A percentile compares a stretch with the other conserved stretches of the same genome.
These are phyloP conservation scores for Monilinia vaccinii-corymbosi DNA, from an alignment of 2,329 filamentous ascomycete species.

Conservation along the genomic window DNA sequence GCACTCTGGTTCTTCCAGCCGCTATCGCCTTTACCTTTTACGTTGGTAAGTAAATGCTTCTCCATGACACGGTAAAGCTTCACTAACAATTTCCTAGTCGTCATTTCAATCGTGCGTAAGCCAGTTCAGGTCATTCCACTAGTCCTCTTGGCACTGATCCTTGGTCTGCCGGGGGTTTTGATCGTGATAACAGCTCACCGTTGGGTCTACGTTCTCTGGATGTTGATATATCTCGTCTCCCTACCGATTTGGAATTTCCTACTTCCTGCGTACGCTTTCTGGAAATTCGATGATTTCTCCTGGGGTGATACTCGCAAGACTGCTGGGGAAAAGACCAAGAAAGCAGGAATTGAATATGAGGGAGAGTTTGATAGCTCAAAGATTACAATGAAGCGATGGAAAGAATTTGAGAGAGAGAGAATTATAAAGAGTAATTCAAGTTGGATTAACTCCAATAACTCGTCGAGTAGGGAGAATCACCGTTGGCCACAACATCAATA, in stretches of 20 bases:
- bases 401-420: conserved; percentile 78
- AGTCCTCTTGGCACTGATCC: conserved; percentile 77
- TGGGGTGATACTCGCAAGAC: conserved; percentile 99
- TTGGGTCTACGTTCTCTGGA: conserved; percentile 88
- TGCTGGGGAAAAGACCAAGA: conserved; percentile 79
- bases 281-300: conserved; percentile 99
- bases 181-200: conserved; percentile 92
- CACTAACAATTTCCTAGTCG: conserved; percentile 43
- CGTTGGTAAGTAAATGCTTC: conserved; percentile 56
- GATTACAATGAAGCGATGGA: conserved; percentile 99
- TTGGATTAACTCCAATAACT: conserved; percentile 13
- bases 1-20: conserved; percentile 87
- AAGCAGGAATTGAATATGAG: conserved; percentile 76
- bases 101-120: conserved; percentile 71
- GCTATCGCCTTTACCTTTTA: conserved; percentile 97
- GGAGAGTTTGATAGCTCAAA: conserved; percentile 97
- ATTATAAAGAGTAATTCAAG: conserved; percentile 19
- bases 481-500: conserved; percentile 13
- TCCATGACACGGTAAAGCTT: neutral
- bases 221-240: conserved; percentile 89
- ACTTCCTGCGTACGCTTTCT: conserved; percentile 87
- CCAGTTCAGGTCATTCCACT: conserved; percentile 83
- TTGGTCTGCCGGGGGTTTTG: conserved; percentile 84
- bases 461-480: conserved; percentile 16
- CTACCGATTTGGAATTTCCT: conserved; percentile 98